phyloP scores from a whole-genome alignment of 225 moss, liverwort and hornwort species.

The Antitrichia curtipendula region DNA sequence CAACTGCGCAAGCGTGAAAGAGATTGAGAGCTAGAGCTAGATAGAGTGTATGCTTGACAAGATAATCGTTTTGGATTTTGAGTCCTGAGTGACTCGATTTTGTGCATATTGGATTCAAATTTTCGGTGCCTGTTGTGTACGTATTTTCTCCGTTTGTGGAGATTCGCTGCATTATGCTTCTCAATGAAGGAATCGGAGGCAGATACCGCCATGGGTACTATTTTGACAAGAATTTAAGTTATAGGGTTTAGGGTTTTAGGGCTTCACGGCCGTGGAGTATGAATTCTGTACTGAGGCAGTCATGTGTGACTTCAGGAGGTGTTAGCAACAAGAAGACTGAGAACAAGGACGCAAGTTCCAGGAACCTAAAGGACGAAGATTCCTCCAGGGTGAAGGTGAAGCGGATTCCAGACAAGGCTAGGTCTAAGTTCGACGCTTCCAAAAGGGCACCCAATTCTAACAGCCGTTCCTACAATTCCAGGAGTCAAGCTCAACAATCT shows the following conservation, averaged over 20 bases:
- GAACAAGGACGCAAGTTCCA: not conserved
- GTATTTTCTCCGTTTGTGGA: not conserved
- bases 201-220: not conserved
- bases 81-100: not conserved
- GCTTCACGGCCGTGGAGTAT: not conserved
- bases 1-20: not conserved
- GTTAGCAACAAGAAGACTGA: not conserved
- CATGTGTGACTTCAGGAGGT: not conserved
- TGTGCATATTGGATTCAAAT: not conserved
- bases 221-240: not conserved
- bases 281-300: not conserved
- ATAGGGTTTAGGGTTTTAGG: conserved; percentile 27
- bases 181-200: not conserved
- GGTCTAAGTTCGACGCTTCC: not conserved
- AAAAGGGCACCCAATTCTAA: not conserved
- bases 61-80: not conserved
- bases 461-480: conserved; percentile 5
- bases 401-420: not conserved
- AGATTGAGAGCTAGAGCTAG: not conserved
- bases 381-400: not conserved
- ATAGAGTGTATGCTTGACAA: not conserved
- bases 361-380: not conserved
- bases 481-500: not conserved
- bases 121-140: not conserved
- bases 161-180: not conserved